Evolutionary conservation across 2,329 filamentous ascomycete species (phyloP), one percentile per base, ranked within the genome.

Genomic region (Penicillium sp.): DNA sequence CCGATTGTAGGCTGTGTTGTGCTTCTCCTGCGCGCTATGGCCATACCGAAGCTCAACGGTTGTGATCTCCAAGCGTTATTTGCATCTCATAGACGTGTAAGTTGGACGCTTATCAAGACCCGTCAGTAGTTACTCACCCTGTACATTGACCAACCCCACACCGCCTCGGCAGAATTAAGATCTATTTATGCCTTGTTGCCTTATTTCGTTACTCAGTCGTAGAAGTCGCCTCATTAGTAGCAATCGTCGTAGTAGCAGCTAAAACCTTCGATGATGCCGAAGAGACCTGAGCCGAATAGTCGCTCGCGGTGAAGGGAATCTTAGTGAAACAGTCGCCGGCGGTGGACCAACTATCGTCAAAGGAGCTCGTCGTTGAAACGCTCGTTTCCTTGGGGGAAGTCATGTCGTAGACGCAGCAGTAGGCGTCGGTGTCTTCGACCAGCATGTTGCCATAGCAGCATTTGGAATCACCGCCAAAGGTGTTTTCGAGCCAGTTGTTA

Each of bases 281-380:
- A 38, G 46, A 48, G 10, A 48, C 46, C 23, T 37, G 46, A 13
- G 24, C 40, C 9, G 46, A 48, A 8, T 48, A 48, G 27, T 48
- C 28, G 25, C 46, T 48, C 32, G 46, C 46, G 10, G 35, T 48
- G 40, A 48, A 48, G 2, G 46, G 46, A 7, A 48, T 25, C 27
- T 43, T 48, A 6, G 40, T 15, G 23, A 43, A 20, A 13, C 46
- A 48, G 20, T 42, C 29, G 29, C 24, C 46, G 6, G 46, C 38
- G 8, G 44, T 46, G 3, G 44, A 24, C 44, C 44, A 46, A 33
- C 27, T 15, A 18, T 15, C 28, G 3, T 41, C 33, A 4, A 33
- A 20, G 25, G 8, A 4, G 27, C 8, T 29, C 4, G 10, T 29
- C 10, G 28, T 29, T 15, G 32, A 35, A 9, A 18, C 15, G n/a